These are phyloP conservation scores for Verticillium dahliae DNA, from an alignment of 2,329 filamentous ascomycete species.

Conservation along the genomic window DNA sequence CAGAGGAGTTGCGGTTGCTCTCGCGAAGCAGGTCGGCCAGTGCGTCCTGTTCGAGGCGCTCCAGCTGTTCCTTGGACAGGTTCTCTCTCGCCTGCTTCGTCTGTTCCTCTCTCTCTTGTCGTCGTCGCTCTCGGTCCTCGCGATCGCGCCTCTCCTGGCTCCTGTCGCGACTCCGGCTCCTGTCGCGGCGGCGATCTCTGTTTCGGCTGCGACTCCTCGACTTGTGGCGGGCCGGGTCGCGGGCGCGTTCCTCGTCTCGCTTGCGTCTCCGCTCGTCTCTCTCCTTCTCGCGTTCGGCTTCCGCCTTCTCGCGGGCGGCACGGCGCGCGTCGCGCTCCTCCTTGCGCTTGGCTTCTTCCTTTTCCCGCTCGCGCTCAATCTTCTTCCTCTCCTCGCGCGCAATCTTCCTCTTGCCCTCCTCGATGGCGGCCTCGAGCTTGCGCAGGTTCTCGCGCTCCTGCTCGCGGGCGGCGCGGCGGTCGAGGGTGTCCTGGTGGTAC, in stretches of 20 bases:
- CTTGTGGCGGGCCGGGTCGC: constrained; percentile 22
- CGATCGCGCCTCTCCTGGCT: constrained; percentile 21
- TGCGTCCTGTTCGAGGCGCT: constrained; percentile 51
- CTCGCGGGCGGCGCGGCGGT: constrained; percentile 54
- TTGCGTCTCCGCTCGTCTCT: constrained; percentile 43
- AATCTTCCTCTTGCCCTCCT: constrained; percentile 55
- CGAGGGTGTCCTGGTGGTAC: constrained; percentile 61
- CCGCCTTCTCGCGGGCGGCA: constrained; percentile 30
- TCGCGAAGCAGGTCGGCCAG: constrained; percentile 53
- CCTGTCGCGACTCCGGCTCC: constrained; percentile 19
- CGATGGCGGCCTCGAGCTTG: constrained; percentile 51
- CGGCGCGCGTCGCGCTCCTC: constrained; percentile 43
- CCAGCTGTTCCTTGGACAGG: constrained; percentile 51
- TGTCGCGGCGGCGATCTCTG: constrained; percentile 24
- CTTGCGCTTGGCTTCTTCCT: constrained; percentile 42
- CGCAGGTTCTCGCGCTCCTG: constrained; percentile 54
- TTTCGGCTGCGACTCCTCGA: constrained; percentile 20
- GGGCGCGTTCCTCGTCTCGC: constrained; percentile 34
- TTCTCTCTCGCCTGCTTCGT: constrained; percentile 44
- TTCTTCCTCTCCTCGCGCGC: constrained; percentile 49
- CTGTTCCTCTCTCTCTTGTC: constrained; percentile 29
- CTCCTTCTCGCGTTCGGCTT: constrained; percentile 43
- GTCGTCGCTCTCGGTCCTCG: constrained; percentile 22
- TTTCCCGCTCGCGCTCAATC: constrained; percentile 40
- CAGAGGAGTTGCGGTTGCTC: constrained; percentile 41